Base-by-base conservation (phyloP, 1,284 basidiomycete species). In the Tausonia pullulans region DNA sequence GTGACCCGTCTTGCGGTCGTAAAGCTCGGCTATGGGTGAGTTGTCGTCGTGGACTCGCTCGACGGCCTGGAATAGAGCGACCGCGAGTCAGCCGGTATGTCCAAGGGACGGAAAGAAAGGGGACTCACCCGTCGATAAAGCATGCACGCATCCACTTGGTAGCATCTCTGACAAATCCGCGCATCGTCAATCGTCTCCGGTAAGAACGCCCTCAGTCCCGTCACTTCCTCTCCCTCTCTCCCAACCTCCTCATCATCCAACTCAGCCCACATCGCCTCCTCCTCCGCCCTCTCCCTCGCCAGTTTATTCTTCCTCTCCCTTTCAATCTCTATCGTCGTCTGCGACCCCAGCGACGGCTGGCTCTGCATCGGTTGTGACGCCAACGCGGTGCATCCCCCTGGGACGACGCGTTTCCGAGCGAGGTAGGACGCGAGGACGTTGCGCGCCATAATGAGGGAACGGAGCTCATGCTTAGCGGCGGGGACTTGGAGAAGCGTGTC, bases 171-270 rank as follows among this genome's bases (percentile, higher is more conserved):
- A 75, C 95, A 99, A 27, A 82, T 79, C 63, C 85, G 79, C 62
- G 85, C 82, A 69, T 89, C 83, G 74, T 98, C 90, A 68, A 97
- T 88, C 0, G 92, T 90, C 0, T 86, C 81, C 0, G 96, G 96
- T 14, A 96, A 77, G 73, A 94, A 88, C 4, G 80, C 76, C 66
- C 79, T 77, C 4, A 73, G 69, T 66, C 66, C 27, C 43, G 41
- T 48, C 54, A 51, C 9, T 7, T 60, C 52, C 7, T 40, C 60
- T 11, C 54, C 63, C 7, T 62, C 53, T 59, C 61, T 63, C 9
- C 56, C 66, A 11, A 58, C 59, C 9, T 69, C 69, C 11, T 69
- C 68, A 9, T 60, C 60, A 9, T 62, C 63, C 46, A 59, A 49
- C 60, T 61, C 59, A 13, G 62, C 65, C 14, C 52, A 56, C 43